Evolutionary conservation across 1,139 yeast species (phyloP).

Genomic region (Zhuliangozyma blackwelliae): DNA sequence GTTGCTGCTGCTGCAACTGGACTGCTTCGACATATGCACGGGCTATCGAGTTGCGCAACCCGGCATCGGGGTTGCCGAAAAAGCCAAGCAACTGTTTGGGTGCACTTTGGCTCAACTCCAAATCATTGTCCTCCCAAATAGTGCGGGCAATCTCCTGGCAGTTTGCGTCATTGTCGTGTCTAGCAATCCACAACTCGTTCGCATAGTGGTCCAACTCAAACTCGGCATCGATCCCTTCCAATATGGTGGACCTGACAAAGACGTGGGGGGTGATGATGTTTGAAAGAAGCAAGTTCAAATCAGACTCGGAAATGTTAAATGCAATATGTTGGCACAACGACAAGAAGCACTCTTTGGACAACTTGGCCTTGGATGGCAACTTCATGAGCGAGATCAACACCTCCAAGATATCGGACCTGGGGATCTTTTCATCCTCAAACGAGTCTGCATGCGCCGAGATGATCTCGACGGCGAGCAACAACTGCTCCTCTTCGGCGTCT

Average conservation of each 20-base stretch:
- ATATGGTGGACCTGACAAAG: slow-evolving; percentile 71
- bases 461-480: slow-evolving; percentile 73
- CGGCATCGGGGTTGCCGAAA: slow-evolving; percentile 54
- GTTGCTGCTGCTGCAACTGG: slow-evolving; percentile 18
- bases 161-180: slow-evolving; percentile 66
- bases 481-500: slow-evolving; percentile 84
- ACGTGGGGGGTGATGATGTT: slow-evolving; percentile 58
- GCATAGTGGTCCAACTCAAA: slow-evolving; percentile 66
- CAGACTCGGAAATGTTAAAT: slow-evolving; percentile 50
- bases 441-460: slow-evolving; percentile 72
- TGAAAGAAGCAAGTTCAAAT: slow-evolving; percentile 56
- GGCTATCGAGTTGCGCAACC: slow-evolving; percentile 65
- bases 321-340: slow-evolving; percentile 75
- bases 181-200: slow-evolving; percentile 73
- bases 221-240: slow-evolving; percentile 84
- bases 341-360: slow-evolving; percentile 77
- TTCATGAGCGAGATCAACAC: slow-evolving; percentile 65
- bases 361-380: slow-evolving; percentile 72
- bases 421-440: slow-evolving; percentile 62
- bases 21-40: slow-evolving; percentile 36
- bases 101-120: slow-evolving; percentile 42
- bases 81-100: slow-evolving; percentile 44
- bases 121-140: slow-evolving; percentile 78
- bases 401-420: slow-evolving; percentile 60
- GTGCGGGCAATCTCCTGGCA: slow-evolving; percentile 68